Evolutionary conservation across 305 asterid species (phyloP).

Genomic region (Salvia sclarea): DNA sequence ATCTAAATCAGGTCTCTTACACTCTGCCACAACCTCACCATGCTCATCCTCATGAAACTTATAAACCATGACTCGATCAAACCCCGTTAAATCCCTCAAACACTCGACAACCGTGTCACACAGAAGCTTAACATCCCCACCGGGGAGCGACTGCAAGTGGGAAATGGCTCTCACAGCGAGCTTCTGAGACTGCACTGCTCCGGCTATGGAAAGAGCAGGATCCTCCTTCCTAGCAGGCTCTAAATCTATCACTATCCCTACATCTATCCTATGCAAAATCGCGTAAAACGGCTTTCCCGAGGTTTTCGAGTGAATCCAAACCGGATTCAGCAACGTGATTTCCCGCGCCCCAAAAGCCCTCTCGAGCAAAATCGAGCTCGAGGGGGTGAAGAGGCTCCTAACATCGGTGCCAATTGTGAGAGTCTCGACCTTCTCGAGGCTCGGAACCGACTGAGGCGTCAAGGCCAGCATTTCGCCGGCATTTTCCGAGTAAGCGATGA

Average conservation of each 20-base stretch:
- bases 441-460: constrained; percentile 82
- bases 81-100: constrained; percentile 93
- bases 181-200: constrained; percentile 90
- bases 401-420: constrained; percentile 72
- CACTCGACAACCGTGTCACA: constrained; percentile 87
- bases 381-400: constrained; percentile 68
- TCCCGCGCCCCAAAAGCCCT: constrained; percentile 81
- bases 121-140: constrained; percentile 80
- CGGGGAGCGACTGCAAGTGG: constrained; percentile 76
- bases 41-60: constrained; percentile 96
- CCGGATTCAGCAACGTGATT: constrained; percentile 80
- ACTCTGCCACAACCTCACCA: constrained; percentile 86
- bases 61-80: constrained; percentile 91
- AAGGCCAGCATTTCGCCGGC: constrained; percentile 76
- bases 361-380: constrained; percentile 67
- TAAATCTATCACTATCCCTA: constrained; percentile 79
- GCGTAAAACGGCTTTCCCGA: constrained; percentile 97
- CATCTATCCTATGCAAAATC: constrained; percentile 78
- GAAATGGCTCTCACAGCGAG: constrained; percentile 92
- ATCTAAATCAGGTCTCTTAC: constrained; percentile 79
- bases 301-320: constrained; percentile 84
- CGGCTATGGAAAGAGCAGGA: constrained; percentile 98
- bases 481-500: constrained; percentile 72
- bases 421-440: constrained; percentile 53
- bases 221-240: constrained; percentile 99